These are phyloP conservation scores for Colletotrichum sp. DNA, from an alignment of 2,329 filamentous ascomycete genomes.

Conservation along the genomic window DNA sequence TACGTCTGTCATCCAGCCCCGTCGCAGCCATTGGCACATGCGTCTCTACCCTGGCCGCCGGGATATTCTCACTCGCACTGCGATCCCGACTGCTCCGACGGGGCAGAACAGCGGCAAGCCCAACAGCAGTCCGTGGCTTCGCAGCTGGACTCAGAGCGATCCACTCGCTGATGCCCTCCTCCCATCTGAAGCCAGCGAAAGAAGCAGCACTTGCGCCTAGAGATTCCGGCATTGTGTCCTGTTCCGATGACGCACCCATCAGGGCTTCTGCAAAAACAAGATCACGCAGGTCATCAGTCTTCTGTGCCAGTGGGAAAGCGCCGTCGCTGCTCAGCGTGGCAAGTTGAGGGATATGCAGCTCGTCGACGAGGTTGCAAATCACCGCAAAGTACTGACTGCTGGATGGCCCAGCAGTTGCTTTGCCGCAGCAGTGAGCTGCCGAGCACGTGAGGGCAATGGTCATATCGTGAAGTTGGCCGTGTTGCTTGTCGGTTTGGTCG, in stretches of 20 bases:
- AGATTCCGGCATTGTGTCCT: neutral
- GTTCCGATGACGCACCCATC: neutral
- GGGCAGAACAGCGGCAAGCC: neutral
- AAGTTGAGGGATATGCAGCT: conserved; percentile 35
- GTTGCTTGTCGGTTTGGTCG: neutral
- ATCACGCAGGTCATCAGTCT: conserved; percentile 57
- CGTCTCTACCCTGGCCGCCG: neutral
- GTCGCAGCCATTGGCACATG: neutral
- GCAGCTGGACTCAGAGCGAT: conserved; percentile 25
- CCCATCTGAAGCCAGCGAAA: conserved; percentile 44
- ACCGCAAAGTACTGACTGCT: conserved; percentile 38
- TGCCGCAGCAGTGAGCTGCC: conserved; percentile 52
- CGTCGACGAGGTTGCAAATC: conserved; percentile 46
- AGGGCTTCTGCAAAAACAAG: conserved; percentile 56
- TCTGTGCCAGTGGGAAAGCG: conserved; percentile 57
- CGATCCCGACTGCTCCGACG: neutral
- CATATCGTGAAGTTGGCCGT: conserved; percentile 33
- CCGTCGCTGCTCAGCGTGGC: conserved; percentile 47
- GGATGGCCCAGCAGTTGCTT: conserved; percentile 41
- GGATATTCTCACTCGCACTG: neutral
- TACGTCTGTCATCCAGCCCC: neutral
- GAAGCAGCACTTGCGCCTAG: neutral
- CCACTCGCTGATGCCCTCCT: conserved; percentile 47
- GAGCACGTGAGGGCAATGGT: conserved; percentile 46
- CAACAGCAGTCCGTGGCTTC: neutral